Evolutionary conservation across 805 yeast species (phyloP).

Genomic region (Kuraishia cidri): DNA sequence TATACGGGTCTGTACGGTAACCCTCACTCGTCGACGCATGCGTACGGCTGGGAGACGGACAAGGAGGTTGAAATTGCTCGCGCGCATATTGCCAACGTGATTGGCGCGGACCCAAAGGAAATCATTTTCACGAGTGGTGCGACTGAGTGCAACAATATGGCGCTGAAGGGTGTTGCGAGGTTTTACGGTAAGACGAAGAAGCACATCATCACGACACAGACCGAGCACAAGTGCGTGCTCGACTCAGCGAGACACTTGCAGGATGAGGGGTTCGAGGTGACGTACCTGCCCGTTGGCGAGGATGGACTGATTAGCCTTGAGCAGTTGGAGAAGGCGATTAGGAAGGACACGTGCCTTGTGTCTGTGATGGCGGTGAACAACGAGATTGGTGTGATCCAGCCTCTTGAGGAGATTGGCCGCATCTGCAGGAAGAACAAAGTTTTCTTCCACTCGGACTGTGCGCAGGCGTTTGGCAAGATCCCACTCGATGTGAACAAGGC

Average conservation of each 20-base stretch:
- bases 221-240: constrained; percentile 98
- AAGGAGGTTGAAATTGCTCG: constrained; percentile 86
- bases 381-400: constrained; percentile 97
- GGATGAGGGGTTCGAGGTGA: constrained; percentile 95
- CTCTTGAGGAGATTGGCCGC: constrained; percentile 85
- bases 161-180: constrained; percentile 90
- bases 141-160: constrained; percentile 94
- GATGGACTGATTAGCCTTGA: constrained; percentile 78
- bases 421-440: constrained; percentile 83
- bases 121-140: constrained; percentile 97
- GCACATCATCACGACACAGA: constrained; percentile 92
- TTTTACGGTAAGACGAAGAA: constrained; percentile 85
- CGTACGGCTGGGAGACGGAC: constrained; percentile 99
- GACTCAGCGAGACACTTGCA: constrained; percentile 93
- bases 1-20: constrained; percentile 94
- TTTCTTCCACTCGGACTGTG: constrained; percentile 96
- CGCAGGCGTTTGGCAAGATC: constrained; percentile 95
- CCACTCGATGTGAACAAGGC: constrained; percentile 86
- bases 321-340: constrained; percentile 70
- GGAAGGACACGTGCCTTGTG: constrained; percentile 86
- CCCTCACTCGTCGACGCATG: constrained; percentile 95
- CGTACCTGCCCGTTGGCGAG: constrained; percentile 75
- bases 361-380: constrained; percentile 96
- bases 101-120: constrained; percentile 93
- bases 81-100: constrained; percentile 69